Evolutionary conservation across 2,329 filamentous ascomycete genomes (phyloP).

Genomic region (Bipolaris gigantea): DNA sequence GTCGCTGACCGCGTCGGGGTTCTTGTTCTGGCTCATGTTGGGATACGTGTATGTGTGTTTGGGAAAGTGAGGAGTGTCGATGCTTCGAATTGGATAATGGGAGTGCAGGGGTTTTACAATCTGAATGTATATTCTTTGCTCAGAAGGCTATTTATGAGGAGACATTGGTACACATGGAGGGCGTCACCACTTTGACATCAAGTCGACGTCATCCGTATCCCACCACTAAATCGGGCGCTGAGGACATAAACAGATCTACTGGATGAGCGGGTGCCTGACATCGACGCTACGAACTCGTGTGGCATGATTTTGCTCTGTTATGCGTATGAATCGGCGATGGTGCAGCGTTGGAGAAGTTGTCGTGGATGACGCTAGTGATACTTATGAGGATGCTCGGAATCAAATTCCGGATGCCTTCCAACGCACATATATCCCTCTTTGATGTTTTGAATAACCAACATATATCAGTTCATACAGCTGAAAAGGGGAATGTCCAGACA

Average conservation of each 20-base stretch:
- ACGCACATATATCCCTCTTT: not conserved
- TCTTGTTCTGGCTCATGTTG: slow-evolving; percentile 53
- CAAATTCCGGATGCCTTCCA: not conserved
- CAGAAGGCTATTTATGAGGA: not conserved
- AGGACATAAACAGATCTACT: not conserved
- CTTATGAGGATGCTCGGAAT: slow-evolving; percentile 4
- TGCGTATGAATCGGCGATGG: slow-evolving; percentile 4
- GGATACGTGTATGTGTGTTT: slow-evolving; percentile 26
- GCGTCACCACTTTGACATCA: slow-evolving; percentile 21
- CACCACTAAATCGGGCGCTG: not conserved
- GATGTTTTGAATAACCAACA: not conserved
- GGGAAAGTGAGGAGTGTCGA: not conserved
- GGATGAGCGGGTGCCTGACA: slow-evolving; percentile 6
- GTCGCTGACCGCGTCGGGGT: slow-evolving; percentile 57
- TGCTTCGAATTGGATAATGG: not conserved
- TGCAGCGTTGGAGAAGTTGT: not conserved
- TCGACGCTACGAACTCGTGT: not conserved
- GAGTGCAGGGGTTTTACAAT: not conserved
- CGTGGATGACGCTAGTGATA: not conserved
- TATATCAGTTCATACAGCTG: too few relatives aligned
- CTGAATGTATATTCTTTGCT: not conserved
- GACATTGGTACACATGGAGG: slow-evolving; percentile 1
- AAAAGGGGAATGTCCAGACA: too few relatives aligned
- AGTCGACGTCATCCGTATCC: slow-evolving; percentile 14
- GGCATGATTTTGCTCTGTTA: not conserved